phyloP scores from a whole-genome alignment of 106 monocot genomes.

The Allium sativum region DNA sequence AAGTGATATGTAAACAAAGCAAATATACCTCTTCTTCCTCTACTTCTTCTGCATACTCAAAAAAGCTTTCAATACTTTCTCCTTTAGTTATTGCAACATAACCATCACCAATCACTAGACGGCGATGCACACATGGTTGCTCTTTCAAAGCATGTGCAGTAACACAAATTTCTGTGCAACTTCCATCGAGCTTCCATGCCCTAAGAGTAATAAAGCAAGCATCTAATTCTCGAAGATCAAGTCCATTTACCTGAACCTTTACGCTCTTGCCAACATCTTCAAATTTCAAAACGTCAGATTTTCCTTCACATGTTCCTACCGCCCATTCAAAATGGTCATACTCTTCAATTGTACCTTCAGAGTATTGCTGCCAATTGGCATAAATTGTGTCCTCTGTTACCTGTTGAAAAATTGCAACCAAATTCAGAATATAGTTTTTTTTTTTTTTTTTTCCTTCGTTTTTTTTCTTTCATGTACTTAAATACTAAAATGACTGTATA shows the following conservation, averaged over 20 bases:
- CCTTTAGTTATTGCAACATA: conserved; percentile 78
- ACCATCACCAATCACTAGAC: conserved; percentile 81
- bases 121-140: conserved; percentile 70
- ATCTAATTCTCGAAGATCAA: conserved; percentile 51
- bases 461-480: too few species aligned
- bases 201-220: conserved; percentile 74
- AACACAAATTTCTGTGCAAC: conserved; percentile 59
- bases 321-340: conserved; percentile 98
- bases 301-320: conserved; percentile 85
- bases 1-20: background rate
- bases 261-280: conserved; percentile 77
- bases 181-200: conserved; percentile 78
- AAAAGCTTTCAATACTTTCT: conserved; percentile 63
- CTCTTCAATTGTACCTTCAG: conserved; percentile 42
- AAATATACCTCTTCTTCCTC: conserved; percentile 91
- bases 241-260: conserved; percentile 53
- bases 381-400: conserved; percentile 67
- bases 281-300: conserved; percentile 77
- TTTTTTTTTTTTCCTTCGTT: too few species aligned
- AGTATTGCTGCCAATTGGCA: conserved; percentile 80
- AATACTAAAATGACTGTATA: too few species aligned
- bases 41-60: conserved; percentile 97
- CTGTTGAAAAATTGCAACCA: conserved; percentile 26
- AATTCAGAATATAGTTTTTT: too few species aligned
- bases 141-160: conserved; percentile 96